A percentile compares a stretch with the other conserved stretches of the same genome.
Conservation (phyloP, 2,329 filamentous ascomycete species). For the Penicillium sp. region DNA sequence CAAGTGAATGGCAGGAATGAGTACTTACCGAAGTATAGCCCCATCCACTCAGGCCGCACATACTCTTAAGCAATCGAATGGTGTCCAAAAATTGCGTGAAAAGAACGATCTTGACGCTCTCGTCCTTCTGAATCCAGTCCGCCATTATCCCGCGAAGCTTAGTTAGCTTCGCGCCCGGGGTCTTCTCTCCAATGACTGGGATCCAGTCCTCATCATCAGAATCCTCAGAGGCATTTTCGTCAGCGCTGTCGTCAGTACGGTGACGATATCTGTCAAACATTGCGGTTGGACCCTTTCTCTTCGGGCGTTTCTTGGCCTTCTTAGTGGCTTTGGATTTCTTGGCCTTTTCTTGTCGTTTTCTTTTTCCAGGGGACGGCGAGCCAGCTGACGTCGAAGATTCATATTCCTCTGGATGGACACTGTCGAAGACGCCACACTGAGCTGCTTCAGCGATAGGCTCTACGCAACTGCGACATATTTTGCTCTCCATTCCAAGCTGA, state of each 20-base stretch:
- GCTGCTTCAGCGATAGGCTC: slow-evolving; percentile 17
- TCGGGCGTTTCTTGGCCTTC: background rate
- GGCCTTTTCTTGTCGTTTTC: background rate
- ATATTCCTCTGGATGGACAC: background rate
- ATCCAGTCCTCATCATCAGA: slow-evolving; percentile 31
- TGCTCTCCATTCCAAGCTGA: slow-evolving; percentile 30
- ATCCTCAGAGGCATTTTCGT: slow-evolving; percentile 25
- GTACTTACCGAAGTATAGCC: slow-evolving; percentile 23
- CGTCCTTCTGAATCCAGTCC: slow-evolving; percentile 47
- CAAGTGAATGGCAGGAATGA: background rate
- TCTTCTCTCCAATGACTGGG: slow-evolving; percentile 19
- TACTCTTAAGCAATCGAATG: slow-evolving; percentile 51
- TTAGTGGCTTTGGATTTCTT: background rate
- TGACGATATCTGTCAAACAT: background rate
- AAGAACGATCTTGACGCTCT: slow-evolving; percentile 58
- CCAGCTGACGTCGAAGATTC: background rate
- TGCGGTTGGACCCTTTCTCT: too few relatives aligned
- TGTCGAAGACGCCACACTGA: slow-evolving; percentile 11
- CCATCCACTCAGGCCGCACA: slow-evolving; percentile 53
- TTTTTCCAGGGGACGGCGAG: background rate
- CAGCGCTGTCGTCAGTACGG: background rate
- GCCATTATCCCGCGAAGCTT: slow-evolving; percentile 38
- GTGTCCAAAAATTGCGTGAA: slow-evolving; percentile 62
- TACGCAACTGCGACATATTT: slow-evolving; percentile 22
- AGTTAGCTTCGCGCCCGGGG: slow-evolving; percentile 44